Percentiles rank a stretch among this genome's conserved stretches.
Conservation (phyloP, 208 protist species). For the Novymonas esmeraldas region DNA sequence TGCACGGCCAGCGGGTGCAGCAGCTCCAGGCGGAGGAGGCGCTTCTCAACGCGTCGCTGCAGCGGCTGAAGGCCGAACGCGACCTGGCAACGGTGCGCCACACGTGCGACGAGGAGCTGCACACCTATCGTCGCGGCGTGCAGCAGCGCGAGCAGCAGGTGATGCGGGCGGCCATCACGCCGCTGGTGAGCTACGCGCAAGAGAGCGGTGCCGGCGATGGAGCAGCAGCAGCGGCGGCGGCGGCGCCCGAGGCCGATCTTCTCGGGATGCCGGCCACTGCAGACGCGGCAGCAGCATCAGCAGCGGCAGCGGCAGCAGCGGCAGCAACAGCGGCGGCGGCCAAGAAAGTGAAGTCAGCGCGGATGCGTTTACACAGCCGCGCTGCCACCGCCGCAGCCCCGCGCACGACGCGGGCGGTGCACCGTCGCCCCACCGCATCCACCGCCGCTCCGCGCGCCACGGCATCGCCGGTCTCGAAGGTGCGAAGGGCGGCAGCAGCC, state of each 20-base stretch:
- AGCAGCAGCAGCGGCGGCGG: slow-evolving; percentile 7
- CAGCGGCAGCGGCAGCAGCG: slow-evolving; percentile 3
- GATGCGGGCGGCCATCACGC: slow-evolving; percentile 5
- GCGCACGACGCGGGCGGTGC: too few species aligned
- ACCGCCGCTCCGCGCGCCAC: too few species aligned
- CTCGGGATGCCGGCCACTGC: slow-evolving; percentile 39
- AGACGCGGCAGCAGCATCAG: slow-evolving; percentile 32
- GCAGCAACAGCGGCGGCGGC: background rate
- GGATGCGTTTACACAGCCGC: too few species aligned
- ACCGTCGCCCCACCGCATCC: too few species aligned
- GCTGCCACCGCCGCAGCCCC: too few species aligned
- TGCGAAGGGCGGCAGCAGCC: too few species aligned
- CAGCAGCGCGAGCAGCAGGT: slow-evolving; percentile 33
- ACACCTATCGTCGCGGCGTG: slow-evolving; percentile 41
- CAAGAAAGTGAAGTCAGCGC: slow-evolving; percentile 4
- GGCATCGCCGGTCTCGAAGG: too few species aligned
- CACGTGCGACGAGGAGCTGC: slow-evolving; percentile 46
- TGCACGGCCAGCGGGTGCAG: slow-evolving; percentile 53
- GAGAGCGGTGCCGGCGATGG: slow-evolving; percentile 7
- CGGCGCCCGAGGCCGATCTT: slow-evolving; percentile 21
- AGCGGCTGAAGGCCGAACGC: slow-evolving; percentile 58
- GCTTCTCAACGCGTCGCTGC: slow-evolving; percentile 58
- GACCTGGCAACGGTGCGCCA: slow-evolving; percentile 53
- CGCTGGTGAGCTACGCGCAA: slow-evolving; percentile 14
- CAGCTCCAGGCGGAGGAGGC: slow-evolving; percentile 60